A percentile compares a stretch with the other conserved stretches of the same genome.
These are phyloP conservation scores for Sclerotinia nivalis DNA, from an alignment of 2,329 filamentous ascomycete species.

Conservation along the genomic window DNA sequence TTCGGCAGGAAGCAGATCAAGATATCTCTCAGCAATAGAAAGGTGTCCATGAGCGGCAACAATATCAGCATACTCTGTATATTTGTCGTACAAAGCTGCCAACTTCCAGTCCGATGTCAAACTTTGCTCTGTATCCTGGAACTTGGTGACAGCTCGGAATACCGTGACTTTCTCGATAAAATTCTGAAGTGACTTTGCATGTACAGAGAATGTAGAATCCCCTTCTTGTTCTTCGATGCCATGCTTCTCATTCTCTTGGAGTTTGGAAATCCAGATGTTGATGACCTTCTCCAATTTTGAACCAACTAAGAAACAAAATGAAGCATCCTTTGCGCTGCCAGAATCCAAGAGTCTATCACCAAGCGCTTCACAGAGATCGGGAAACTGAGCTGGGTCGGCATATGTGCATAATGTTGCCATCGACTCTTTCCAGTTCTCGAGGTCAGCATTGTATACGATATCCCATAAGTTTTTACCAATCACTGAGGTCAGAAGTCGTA, in stretches of 20 bases:
- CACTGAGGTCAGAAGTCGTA: slow-evolving; percentile 86
- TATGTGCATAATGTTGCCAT: slow-evolving; percentile 97
- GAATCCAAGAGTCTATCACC: slow-evolving; percentile 85
- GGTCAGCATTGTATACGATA: slow-evolving; percentile 91
- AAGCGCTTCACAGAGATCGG: slow-evolving; percentile 90
- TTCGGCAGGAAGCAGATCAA: slow-evolving; percentile 78
- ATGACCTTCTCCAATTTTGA: slow-evolving; percentile 98
- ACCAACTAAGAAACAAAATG: slow-evolving; percentile 93
- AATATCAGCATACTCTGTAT: slow-evolving; percentile 95
- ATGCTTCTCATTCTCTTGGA: slow-evolving; percentile 79
- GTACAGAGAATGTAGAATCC: slow-evolving; percentile 87
- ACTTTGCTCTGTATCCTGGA: slow-evolving; percentile 73
- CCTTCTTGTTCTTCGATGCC: slow-evolving; percentile 67
- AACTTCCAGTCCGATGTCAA: slow-evolving; percentile 86
- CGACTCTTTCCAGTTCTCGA: slow-evolving; percentile 93
- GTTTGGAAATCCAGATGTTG: slow-evolving; percentile 86
- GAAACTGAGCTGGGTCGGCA: slow-evolving; percentile 85
- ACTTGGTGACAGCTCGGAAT: slow-evolving; percentile 92
- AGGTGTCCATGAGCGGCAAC: slow-evolving; percentile 87
- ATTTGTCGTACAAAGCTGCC: slow-evolving; percentile 84
- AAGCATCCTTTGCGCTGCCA: slow-evolving; percentile 82
- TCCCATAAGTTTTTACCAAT: slow-evolving; percentile 98
- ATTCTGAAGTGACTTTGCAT: slow-evolving; percentile 82
- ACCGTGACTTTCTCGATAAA: slow-evolving; percentile 98
- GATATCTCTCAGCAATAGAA: slow-evolving; percentile 83